These are phyloP conservation scores for Cucurbita moschata DNA, from an alignment of 306 rosid genomes.

Conservation along the genomic window DNA sequence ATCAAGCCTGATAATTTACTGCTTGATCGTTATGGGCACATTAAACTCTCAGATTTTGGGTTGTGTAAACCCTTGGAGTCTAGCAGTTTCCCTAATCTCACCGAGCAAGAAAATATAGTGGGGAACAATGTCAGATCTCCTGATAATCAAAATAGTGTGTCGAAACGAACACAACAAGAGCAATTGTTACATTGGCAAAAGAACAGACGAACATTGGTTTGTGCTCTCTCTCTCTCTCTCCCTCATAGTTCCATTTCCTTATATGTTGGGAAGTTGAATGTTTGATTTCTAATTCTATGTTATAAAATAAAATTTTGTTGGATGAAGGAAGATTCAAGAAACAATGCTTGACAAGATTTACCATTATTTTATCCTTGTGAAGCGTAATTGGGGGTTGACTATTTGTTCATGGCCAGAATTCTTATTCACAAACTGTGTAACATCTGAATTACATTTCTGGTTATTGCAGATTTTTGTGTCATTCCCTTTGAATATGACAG, in stretches of 20 bases:
- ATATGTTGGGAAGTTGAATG: neutral
- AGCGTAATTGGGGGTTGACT: neutral
- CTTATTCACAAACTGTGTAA: neutral
- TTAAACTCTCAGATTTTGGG: conserved; percentile 86
- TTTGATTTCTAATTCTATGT: neutral
- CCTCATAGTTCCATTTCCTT: neutral
- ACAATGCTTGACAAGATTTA: neutral
- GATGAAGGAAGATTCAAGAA: neutral
- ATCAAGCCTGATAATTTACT: conserved; percentile 86
- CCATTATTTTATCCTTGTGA: neutral
- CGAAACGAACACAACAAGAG: conserved; percentile 58
- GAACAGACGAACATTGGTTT: conserved; percentile 68
- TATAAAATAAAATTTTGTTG: neutral
- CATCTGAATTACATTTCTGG: neutral
- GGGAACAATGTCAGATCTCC: conserved; percentile 16
- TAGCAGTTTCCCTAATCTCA: conserved; percentile 48
- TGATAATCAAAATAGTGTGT: conserved; percentile 14
- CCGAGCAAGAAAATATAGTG: conserved; percentile 18
- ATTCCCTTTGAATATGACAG: neutral
- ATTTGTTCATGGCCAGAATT: neutral
- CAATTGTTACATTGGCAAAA: conserved; percentile 73
- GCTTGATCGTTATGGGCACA: conserved; percentile 64
- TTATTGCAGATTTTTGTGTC: neutral
- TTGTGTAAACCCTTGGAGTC: conserved; percentile 74
- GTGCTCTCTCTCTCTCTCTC: conserved; percentile 9